Evolutionary conservation across 257 asterid genomes (phyloP).

Genomic region (Nicotiana knightiana): DNA sequence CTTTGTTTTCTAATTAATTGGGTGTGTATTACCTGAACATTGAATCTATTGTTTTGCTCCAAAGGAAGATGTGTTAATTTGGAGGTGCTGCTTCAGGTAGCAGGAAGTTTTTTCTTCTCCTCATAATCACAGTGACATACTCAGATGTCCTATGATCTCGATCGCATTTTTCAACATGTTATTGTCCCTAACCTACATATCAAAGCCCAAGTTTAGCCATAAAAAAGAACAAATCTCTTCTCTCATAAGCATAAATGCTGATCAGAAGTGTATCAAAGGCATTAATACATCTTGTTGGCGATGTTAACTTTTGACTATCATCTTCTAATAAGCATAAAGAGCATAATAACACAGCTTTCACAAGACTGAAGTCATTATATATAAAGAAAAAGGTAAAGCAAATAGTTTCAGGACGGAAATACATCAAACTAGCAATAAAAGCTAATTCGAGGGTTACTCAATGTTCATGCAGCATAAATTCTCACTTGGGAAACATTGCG

Average conservation of each 20-base stretch:
- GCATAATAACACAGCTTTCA: not conserved
- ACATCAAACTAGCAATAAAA: not conserved
- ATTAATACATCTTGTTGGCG: not conserved
- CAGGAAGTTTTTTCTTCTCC: not conserved
- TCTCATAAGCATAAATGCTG: not conserved
- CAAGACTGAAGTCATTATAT: not conserved
- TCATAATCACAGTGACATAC: not conserved
- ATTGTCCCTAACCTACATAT: not conserved
- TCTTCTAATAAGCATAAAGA: not conserved
- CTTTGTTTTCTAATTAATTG: not conserved
- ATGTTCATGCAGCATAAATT: not conserved
- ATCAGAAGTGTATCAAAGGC: not conserved
- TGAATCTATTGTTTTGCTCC: not conserved
- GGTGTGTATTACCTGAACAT: not conserved
- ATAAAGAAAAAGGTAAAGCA: not conserved
- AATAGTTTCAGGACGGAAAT: not conserved
- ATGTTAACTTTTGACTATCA: not conserved
- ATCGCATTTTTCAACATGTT: not conserved
- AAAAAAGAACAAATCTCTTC: not conserved
- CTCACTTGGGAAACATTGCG: not conserved
- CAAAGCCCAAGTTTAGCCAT: not conserved
- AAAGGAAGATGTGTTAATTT: not conserved
- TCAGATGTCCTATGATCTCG: not conserved
- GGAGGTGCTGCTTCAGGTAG: not conserved
- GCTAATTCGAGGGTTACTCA: not conserved